Percentiles rank a stretch among this genome's conserved stretches.
phyloP scores from a whole-genome alignment of 306 rosid species.

The Ammopiptanthus mongolicus region DNA sequence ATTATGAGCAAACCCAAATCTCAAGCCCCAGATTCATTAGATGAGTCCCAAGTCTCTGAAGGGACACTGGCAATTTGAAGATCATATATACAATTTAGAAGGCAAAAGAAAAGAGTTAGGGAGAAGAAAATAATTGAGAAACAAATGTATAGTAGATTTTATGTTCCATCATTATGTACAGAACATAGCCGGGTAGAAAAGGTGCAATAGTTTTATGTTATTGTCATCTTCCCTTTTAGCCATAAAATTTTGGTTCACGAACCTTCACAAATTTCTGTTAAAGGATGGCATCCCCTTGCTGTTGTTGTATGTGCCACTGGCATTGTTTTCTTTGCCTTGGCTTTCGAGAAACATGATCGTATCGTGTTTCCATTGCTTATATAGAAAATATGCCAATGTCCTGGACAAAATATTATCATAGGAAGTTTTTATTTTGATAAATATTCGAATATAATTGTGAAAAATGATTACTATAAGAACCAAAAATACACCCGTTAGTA shows the following conservation, averaged over 20 bases:
- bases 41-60: constrained; percentile 66
- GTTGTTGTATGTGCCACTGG: neutral
- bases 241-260: constrained; percentile 28
- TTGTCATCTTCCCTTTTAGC: constrained; percentile 3
- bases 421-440: too few species aligned
- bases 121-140: constrained; percentile 11
- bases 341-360: neutral
- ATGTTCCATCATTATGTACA: constrained; percentile 49
- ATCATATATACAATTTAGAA: constrained; percentile 14
- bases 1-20: constrained; percentile 61
- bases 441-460: too few species aligned
- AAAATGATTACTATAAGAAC: too few species aligned
- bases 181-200: constrained; percentile 28
- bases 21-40: constrained; percentile 63
- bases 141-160: constrained; percentile 40
- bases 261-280: neutral
- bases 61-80: constrained; percentile 72
- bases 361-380: neutral
- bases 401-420: too few species aligned
- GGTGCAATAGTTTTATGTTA: constrained; percentile 6
- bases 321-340: constrained; percentile 3
- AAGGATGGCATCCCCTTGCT: neutral
- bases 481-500: too few species aligned
- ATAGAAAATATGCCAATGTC: neutral
- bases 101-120: constrained; percentile 22